Evolutionary conservation across 2,329 filamentous ascomycete genomes (phyloP), one percentile per base, ranked within the genome.

Genomic region (Huntiella savannae): DNA sequence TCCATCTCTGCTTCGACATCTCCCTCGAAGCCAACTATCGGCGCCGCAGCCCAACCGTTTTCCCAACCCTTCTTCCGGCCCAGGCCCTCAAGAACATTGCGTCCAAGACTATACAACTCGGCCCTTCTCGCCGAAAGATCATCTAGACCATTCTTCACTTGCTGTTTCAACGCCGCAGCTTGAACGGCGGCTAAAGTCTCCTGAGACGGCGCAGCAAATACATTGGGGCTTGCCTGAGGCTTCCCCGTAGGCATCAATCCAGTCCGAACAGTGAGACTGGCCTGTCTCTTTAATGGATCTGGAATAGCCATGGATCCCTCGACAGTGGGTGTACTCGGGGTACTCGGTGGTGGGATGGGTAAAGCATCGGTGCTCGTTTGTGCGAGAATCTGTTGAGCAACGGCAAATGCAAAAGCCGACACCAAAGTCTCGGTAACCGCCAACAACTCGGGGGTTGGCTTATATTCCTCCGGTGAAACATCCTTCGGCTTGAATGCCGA

Each of bases 111-210:
- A 50, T 85, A 80, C 2, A 96, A 68, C 55, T 94, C 85, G 4
- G 84, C 88, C 55, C 88, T 73, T 50, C 77, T 76, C 39, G 83
- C 82, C 33, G 87, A 83, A 17, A 96, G 66, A 46, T 92, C 82
- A 56, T 92, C 82, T 1, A 87, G 65, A 0, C 88, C 86, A 5
- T 64, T 55, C 50, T 77, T 78, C 12, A 71, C 60, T 47, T 76
- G 73, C 0, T 68, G 66, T 37, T 50, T 50, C 6, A 37, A 13
- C 1, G 66, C 61, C 4, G 63, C 62, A 13, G 11, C 54, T 57
- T 46, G 44, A 10, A 43, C 75, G 62, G 2, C 56, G 55, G 4
- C 46, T n/a, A 66, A 63, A 3, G 64, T 53, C 1, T 57, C 51
- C 37, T 59, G 63, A 42, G 60, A 60, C 0, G 67, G 62, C 0